phyloP scores from a whole-genome alignment of 345 rosid genomes.

The Citrus cavaleriei region DNA sequence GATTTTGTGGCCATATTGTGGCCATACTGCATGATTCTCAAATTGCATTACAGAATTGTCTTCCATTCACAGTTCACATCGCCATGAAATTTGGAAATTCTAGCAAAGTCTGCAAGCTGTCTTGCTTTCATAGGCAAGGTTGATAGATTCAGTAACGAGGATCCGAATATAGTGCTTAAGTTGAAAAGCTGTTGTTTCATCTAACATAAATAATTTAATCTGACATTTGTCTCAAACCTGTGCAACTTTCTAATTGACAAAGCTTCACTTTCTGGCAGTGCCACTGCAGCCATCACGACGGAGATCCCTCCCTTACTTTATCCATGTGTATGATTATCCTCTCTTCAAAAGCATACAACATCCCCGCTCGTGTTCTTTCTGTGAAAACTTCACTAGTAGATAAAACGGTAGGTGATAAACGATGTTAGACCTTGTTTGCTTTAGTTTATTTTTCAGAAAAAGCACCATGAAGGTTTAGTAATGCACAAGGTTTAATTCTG shows the following conservation, averaged over 20 bases:
- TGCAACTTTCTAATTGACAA: slow-evolving; percentile 13
- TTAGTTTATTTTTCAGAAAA: background rate
- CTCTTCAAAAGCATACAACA: slow-evolving; percentile 56
- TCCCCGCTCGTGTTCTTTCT: slow-evolving; percentile 45
- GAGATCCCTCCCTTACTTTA: slow-evolving; percentile 50
- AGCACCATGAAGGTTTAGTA: background rate
- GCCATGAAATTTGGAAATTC: background rate
- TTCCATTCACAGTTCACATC: background rate
- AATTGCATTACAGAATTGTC: background rate
- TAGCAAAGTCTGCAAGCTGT: too few species aligned
- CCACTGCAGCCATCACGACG: slow-evolving; percentile 64
- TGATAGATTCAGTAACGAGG: background rate
- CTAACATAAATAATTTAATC: too few species aligned
- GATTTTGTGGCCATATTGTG: background rate
- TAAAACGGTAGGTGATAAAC: slow-evolving; percentile 37
- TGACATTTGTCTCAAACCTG: background rate
- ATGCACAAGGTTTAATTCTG: background rate
- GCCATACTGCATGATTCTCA: too few species aligned
- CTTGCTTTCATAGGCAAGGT: too few species aligned
- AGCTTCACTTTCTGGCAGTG: slow-evolving; percentile 36
- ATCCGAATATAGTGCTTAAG: background rate
- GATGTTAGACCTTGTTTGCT: background rate
- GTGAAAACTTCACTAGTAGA: slow-evolving; percentile 52
- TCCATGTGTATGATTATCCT: slow-evolving; percentile 64
- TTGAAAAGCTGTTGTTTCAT: background rate